Percentiles rank a stretch among this genome's conserved stretches.
Conservation (phyloP, 1,284 basidiomycete genomes). For the Microbotryomycetes sp. region DNA sequence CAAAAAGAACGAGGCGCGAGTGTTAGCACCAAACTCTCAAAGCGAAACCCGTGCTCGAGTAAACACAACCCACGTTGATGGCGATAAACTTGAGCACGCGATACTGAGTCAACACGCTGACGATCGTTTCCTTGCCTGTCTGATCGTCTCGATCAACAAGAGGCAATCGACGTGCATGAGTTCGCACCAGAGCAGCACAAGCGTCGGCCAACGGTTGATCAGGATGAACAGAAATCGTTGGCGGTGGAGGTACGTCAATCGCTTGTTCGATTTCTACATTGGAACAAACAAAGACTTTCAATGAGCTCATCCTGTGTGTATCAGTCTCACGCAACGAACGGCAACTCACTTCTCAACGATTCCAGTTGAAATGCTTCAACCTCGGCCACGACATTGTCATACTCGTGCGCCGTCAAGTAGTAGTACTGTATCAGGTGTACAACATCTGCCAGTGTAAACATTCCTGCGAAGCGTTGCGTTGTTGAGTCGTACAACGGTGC, state of each 20-base stretch:
- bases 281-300: background rate
- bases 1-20: background rate
- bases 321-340: background rate
- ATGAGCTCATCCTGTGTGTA: constrained; percentile 3
- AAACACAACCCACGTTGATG: constrained; percentile 71
- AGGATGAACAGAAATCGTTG: constrained; percentile 83
- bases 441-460: constrained; percentile 93
- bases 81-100: constrained; percentile 97
- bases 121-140: constrained; percentile 90
- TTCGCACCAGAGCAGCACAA: constrained; percentile 82
- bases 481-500: constrained; percentile 98
- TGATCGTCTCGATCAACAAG: constrained; percentile 89
- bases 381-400: constrained; percentile 80
- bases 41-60: too few species aligned
- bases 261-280: constrained; percentile 83
- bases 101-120: constrained; percentile 95
- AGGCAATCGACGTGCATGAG: constrained; percentile 89
- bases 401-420: constrained; percentile 71
- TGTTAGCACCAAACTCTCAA: background rate
- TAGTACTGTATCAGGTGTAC: constrained; percentile 97
- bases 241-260: constrained; percentile 86
- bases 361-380: constrained; percentile 93
- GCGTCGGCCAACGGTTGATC: constrained; percentile 83
- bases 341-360: constrained; percentile 64
- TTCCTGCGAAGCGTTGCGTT: constrained; percentile 80